Conservation (phyloP, 495 filamentous ascomycete genomes). For the Saxophila tyrrhenica region DNA sequence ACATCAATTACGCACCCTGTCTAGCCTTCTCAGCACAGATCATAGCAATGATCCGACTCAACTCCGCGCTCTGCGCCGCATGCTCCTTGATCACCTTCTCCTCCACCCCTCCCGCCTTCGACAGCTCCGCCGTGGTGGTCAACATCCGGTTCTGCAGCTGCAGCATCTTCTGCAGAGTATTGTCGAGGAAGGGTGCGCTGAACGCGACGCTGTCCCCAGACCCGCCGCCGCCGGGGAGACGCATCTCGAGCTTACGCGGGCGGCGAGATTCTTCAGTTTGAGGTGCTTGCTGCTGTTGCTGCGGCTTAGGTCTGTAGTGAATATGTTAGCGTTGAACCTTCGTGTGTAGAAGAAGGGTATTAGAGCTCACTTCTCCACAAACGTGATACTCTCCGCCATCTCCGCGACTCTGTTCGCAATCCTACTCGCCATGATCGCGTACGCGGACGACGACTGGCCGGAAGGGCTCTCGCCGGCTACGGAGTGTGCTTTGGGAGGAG, state of each 20-base stretch:
- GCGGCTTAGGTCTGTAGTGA: constrained; percentile 5
- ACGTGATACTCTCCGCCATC: constrained; percentile 35
- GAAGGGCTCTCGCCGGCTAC: constrained; percentile 10
- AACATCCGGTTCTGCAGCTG: constrained; percentile 32
- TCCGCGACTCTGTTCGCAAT: constrained; percentile 33
- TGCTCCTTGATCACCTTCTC: constrained; percentile 31
- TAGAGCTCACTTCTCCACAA: constrained; percentile 31
- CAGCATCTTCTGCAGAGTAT: constrained; percentile 32
- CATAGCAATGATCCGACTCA: constrained; percentile 31
- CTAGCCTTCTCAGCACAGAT: constrained; percentile 36
- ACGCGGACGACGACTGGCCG: constrained; percentile 20
- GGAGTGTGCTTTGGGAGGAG: constrained; percentile 15
- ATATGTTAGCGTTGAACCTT: constrained; percentile 1
- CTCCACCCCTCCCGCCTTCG: constrained; percentile 24
- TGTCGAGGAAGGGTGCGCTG: constrained; percentile 34
- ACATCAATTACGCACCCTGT: constrained; percentile 24
- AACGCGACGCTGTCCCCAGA: constrained; percentile 26
- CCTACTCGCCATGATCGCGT: constrained; percentile 30
- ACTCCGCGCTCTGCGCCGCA: constrained; percentile 30
- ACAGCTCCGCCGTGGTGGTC: constrained; percentile 26
- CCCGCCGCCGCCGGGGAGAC: constrained; percentile 18
- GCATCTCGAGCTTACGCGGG: constrained; percentile 33
- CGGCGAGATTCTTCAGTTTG: constrained; percentile 21
- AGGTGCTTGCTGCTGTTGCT: background rate
- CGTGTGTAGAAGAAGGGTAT: too few relatives aligned